A percentile compares a stretch with the other conserved stretches of the same genome.
These are phyloP conservation scores for Bisporella sp. DNA, from an alignment of 2,329 filamentous ascomycete species.

Conservation along the genomic window DNA sequence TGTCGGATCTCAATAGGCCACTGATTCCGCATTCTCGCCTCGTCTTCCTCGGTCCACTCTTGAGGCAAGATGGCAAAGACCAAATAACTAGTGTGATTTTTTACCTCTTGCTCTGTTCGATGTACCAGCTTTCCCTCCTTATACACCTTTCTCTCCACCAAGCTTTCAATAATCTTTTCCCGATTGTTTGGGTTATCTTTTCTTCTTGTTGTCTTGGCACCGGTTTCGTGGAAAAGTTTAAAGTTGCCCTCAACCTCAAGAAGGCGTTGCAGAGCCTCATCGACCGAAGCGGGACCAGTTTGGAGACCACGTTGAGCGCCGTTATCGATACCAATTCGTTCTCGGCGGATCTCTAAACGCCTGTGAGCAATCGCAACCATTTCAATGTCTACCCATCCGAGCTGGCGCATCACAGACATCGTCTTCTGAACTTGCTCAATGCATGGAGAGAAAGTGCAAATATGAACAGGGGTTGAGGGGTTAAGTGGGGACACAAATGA, in stretches of 20 bases:
- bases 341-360: conserved; percentile 73
- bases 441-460: conserved; percentile 95
- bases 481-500: conserved; percentile 59
- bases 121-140: conserved; percentile 73
- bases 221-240: conserved; percentile 50
- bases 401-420: conserved; percentile 67
- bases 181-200: conserved; percentile 27
- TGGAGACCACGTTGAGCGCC: conserved; percentile 48
- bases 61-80: conserved; percentile 87
- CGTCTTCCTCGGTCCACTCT: conserved; percentile 79
- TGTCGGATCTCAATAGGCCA: too few species aligned
- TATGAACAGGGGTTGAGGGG: conserved; percentile 61
- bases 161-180: conserved; percentile 25
- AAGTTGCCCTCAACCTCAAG: conserved; percentile 65
- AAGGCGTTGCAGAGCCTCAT: conserved; percentile 69
- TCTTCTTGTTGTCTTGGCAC: conserved; percentile 22
- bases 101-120: conserved; percentile 78
- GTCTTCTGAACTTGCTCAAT: conserved; percentile 93
- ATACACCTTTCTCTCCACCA: conserved; percentile 48
- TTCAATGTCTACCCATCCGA: conserved; percentile 86
- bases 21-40: conserved; percentile 46
- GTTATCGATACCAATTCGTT: conserved; percentile 65
- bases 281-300: conserved; percentile 61
- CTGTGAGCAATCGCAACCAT: conserved; percentile 86
- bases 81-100: conserved; percentile 95